phyloP scores from a whole-genome alignment of 805 yeast species.

The Wickerhamiella parazyma region DNA sequence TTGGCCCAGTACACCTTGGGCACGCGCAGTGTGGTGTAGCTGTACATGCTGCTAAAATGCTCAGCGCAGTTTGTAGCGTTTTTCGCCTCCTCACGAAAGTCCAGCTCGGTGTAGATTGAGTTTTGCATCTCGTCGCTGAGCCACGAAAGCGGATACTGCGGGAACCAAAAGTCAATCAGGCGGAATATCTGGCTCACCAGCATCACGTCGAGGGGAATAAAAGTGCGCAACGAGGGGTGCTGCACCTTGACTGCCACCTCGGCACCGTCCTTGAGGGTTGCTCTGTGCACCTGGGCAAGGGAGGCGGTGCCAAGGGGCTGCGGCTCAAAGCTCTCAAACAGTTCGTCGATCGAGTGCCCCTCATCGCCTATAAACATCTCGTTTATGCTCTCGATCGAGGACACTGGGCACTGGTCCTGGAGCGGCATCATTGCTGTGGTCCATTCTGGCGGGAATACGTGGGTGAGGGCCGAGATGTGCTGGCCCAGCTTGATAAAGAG shows the following conservation, averaged over 20 bases:
- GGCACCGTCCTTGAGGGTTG: conserved; percentile 44
- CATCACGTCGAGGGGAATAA: conserved; percentile 79
- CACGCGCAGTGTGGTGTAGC: conserved; percentile 60
- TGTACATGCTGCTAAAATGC: conserved; percentile 45
- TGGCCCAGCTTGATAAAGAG: conserved; percentile 90
- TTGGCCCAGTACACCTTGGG: conserved; percentile 60
- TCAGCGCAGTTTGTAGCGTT: conserved; percentile 61
- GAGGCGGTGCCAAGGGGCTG: conserved; percentile 91
- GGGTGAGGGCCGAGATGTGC: conserved; percentile 84
- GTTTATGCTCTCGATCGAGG: conserved; percentile 55
- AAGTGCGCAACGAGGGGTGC: conserved; percentile 75
- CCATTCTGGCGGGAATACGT: conserved; percentile 87
- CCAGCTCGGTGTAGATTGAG: conserved; percentile 81
- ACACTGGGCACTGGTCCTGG: conserved; percentile 80
- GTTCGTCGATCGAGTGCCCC: conserved; percentile 43
- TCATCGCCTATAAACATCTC: conserved; percentile 56
- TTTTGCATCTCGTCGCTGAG: conserved; percentile 82
- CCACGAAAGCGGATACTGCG: conserved; percentile 91
- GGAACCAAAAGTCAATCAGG: conserved; percentile 65
- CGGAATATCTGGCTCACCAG: conserved; percentile 65
- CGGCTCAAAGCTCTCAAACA: conserved; percentile 52
- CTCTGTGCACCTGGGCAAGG: conserved; percentile 88
- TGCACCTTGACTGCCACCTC: conserved; percentile 90
- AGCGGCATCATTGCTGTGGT: conserved; percentile 85
- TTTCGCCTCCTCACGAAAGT: conserved; percentile 73